Evolutionary conservation across 306 rosid genomes (phyloP), one percentile per base, ranked within the genome.

Genomic region (Vachellia collinsii): DNA sequence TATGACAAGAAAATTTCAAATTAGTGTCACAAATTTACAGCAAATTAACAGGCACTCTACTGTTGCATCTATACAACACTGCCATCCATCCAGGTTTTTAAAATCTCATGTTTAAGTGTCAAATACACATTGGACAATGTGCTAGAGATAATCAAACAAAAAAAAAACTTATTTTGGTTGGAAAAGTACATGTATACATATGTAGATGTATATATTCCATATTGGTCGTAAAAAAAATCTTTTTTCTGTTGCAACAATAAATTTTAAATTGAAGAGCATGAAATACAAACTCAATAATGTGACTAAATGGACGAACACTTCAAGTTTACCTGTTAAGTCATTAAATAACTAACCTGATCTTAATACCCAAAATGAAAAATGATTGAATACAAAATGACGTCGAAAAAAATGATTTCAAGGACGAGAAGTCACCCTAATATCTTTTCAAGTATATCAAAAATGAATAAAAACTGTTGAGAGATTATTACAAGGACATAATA

Each of bases 251-350:
- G 37, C 1, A 22, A 70, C 64, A 50, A 75, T 29, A 38, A 78
- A 56, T 17, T 64, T 39, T 63, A 36, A 53, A 6, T 42, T 74
- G 29, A 70, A 69, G 8, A 62, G 37, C 41, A 62, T 4, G 41
- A 62, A 29, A 11, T 54, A 66, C 58, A 76, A 64, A 64, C 63
- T 51, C 66, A 70, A 56, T 37, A 65, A 70, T 64, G 54, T 62
- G 62, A 75, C 69, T 37, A 38, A 47, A 42, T 37, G 67, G 51
- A 39, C 43, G 41, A 54, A 72, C 23, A 76, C 68, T 53, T 34
- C 36, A 11, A 59, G 36, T 48, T 50, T 50, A 16, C 14, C 7
- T 14, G 77, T 46, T 25, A 66, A 43, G 13, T 19, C 67, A 63
- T 65, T 37, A 53, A 76, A 1, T 62, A 25, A 29, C 68, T 12